Conservation (phyloP, 176 grass and related monocot genomes). For the Raddia distichophylla region DNA sequence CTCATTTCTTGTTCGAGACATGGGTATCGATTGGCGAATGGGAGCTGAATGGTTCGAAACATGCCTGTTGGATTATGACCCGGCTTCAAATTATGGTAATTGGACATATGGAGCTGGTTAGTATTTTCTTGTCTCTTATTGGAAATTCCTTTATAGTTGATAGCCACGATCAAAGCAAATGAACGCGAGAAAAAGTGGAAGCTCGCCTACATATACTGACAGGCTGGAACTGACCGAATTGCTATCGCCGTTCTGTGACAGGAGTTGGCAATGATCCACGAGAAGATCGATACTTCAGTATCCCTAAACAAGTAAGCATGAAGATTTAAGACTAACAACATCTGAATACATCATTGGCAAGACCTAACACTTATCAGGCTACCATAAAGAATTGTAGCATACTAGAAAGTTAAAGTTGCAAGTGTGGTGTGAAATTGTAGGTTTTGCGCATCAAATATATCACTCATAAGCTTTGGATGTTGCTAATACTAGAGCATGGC, state of each 20-base stretch:
- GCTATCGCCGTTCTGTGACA: slow-evolving; percentile 41
- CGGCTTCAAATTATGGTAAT: slow-evolving; percentile 92
- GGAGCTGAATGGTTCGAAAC: slow-evolving; percentile 96
- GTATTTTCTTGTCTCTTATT: slow-evolving; percentile 16
- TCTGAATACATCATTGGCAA: slow-evolving; percentile 15
- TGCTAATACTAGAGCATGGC: background rate
- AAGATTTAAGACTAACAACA: background rate
- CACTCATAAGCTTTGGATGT: background rate
- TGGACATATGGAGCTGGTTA: slow-evolving; percentile 97
- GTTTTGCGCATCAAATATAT: background rate
- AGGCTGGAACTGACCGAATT: slow-evolving; percentile 5
- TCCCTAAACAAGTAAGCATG: slow-evolving; percentile 87
- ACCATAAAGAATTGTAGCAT: background rate
- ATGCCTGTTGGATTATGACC: slow-evolving; percentile 88
- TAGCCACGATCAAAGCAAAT: slow-evolving; percentile 1
- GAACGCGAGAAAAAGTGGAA: background rate
- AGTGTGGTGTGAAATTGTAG: background rate
- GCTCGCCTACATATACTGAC: background rate
- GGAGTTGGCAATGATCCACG: slow-evolving; percentile 94
- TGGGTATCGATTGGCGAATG: slow-evolving; percentile 93
- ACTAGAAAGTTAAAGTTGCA: background rate
- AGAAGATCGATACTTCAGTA: slow-evolving; percentile 96
- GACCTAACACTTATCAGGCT: background rate
- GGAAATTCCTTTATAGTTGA: slow-evolving; percentile 6
- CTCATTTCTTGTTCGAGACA: slow-evolving; percentile 95